Evolutionary conservation across 495 filamentous ascomycete genomes (phyloP).

Genomic region (Neurospora sublineolata): DNA sequence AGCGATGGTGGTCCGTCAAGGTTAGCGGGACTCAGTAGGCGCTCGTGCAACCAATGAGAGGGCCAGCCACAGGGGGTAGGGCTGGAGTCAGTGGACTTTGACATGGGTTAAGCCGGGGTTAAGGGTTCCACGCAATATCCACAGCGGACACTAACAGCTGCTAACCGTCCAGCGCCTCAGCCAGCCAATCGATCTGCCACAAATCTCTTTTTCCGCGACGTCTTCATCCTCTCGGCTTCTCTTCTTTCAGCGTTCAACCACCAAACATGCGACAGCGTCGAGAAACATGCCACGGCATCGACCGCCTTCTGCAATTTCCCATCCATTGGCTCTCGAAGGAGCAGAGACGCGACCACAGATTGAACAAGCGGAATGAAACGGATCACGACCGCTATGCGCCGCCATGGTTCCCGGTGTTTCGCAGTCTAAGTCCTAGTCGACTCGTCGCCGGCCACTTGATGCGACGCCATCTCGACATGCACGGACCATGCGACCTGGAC

Average conservation of each 20-base stretch:
- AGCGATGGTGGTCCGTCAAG: neutral
- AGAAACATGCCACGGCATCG: neutral
- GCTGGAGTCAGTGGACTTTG: neutral
- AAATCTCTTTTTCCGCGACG: neutral
- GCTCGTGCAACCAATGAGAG: constrained; percentile 8
- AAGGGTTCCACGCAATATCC: neutral
- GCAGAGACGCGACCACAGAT: neutral
- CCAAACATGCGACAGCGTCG: neutral
- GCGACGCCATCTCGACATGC: neutral
- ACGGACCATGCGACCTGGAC: neutral
- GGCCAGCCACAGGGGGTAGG: neutral
- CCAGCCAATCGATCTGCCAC: neutral
- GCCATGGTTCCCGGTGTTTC: neutral
- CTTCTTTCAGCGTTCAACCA: neutral
- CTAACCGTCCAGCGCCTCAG: neutral
- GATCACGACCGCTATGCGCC: neutral
- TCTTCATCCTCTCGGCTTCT: too few relatives aligned
- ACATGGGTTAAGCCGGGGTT: neutral
- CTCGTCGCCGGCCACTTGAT: neutral
- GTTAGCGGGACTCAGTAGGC: constrained; percentile 6
- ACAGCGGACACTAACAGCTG: neutral
- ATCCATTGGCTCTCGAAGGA: neutral
- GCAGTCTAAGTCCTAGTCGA: too few relatives aligned
- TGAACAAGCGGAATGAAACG: neutral
- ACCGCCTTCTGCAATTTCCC: neutral